Percentiles rank a stretch among this genome's conserved stretches.
phyloP scores from a whole-genome alignment of 371 early-diverging fungal genomes.

The Mortierella sp. region DNA sequence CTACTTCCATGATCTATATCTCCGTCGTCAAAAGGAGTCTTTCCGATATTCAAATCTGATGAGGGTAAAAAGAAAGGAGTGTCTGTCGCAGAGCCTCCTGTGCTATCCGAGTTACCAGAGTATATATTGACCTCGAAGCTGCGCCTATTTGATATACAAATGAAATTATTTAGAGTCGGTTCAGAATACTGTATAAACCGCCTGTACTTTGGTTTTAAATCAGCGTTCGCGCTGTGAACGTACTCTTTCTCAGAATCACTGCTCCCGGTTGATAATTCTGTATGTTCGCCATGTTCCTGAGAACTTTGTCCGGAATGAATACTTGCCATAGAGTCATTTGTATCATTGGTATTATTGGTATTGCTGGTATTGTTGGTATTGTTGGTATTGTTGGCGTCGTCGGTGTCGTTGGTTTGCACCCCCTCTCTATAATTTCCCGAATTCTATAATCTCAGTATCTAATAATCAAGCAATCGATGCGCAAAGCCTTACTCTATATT shows the following conservation, averaged over 20 bases:
- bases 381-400: background rate
- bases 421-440: background rate
- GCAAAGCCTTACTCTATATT: too few species aligned
- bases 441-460: background rate
- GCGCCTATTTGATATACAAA: conserved; percentile 20
- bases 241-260: conserved; percentile 53
- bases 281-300: conserved; percentile 20
- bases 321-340: conserved; percentile 13
- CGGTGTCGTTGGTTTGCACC: background rate
- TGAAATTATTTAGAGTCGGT: background rate
- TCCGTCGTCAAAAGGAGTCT: conserved; percentile 31
- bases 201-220: background rate
- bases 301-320: background rate
- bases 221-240: too few species aligned
- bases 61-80: conserved; percentile 12
- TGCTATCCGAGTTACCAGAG: conserved; percentile 28
- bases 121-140: conserved; percentile 50
- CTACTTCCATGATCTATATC: conserved; percentile 24
- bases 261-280: conserved; percentile 21
- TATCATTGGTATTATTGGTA: conserved; percentile 11
- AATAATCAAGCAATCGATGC: background rate
- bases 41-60: background rate
- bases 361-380: background rate
- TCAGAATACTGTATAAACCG: too few species aligned
- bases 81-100: conserved; percentile 29